Conservation (phyloP, 108 stramenopile genomes). For the Fistulifera solaris region DNA sequence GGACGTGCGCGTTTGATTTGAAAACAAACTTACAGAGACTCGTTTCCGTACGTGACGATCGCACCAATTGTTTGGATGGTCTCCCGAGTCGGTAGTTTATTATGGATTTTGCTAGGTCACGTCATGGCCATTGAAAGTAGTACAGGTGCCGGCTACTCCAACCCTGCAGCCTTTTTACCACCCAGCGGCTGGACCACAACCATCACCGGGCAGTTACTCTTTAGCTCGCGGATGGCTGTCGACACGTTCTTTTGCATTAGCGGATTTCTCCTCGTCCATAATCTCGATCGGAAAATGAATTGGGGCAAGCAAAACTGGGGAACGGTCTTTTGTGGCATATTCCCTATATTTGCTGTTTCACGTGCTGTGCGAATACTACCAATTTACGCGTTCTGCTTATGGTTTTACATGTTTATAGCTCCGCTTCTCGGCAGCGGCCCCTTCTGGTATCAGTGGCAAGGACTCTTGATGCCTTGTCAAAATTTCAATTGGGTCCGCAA, state of each 20-base stretch:
- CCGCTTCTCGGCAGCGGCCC: constrained; percentile 35
- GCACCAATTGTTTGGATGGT: constrained; percentile 42
- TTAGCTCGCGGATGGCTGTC: constrained; percentile 41
- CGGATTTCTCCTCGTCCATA: constrained; percentile 38
- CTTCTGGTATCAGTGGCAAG: constrained; percentile 53
- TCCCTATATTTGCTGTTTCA: background rate
- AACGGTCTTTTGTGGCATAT: too few species aligned
- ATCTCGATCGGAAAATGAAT: constrained; percentile 22
- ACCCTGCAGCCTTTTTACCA: constrained; percentile 37
- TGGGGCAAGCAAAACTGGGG: background rate
- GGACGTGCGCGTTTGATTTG: constrained; percentile 4
- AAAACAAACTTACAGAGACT: background rate
- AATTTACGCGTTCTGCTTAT: constrained; percentile 24
- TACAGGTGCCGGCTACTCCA: constrained; percentile 35
- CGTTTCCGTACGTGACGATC: constrained; percentile 3
- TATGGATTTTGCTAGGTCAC: constrained; percentile 48
- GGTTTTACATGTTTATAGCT: constrained; percentile 38
- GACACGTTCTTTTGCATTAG: constrained; percentile 46
- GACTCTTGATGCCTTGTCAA: constrained; percentile 32
- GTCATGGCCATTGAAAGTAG: constrained; percentile 36
- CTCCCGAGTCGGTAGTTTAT: constrained; percentile 30
- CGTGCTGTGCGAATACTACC: constrained; percentile 42
- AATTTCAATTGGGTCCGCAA: constrained; percentile 36
- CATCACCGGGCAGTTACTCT: constrained; percentile 31
- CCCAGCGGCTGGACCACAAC: constrained; percentile 35